Base-by-base conservation (phyloP, 2,329 filamentous ascomycete species). In the Bipolaris cookei region DNA sequence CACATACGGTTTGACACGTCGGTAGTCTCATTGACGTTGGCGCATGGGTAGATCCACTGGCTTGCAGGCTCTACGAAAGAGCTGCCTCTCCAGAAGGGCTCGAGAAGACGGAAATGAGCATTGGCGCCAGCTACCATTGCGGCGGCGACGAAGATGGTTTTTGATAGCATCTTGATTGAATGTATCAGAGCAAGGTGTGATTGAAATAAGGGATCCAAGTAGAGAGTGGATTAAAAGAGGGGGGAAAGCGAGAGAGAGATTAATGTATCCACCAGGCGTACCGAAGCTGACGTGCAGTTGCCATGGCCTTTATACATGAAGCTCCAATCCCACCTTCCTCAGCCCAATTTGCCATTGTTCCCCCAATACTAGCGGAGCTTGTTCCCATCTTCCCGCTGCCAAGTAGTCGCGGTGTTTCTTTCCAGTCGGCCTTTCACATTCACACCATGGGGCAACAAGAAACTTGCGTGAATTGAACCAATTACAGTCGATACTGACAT, bases 81-180 rank as follows among this genome's bases (percentile, higher is more conserved):
- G 55, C 77, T 69, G 30, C 76, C 78, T 53, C 79, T 75, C 79
- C 78, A 80, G 56, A 55, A 55, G 6, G 79, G 79, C 56, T 74
- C 77, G 16, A 76, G 62, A 37, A 81, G 71, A 20, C 64, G 64
- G 74, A 80, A 81, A 63, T 81, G 79, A 4, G 79, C 79, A 5
- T 77, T 69, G 21, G 74, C 65, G 54, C 76, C 63, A 42, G 69
- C 64, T 14, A 67, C 61, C 48, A 78, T 57, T 30, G 70, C 59
- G 6, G 64, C 50, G 49, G 69, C 28, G 4, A 65, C 48, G 41
- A 68, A 20, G 50, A 74, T 23, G 6, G 60, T 61, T 13, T 45
- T 65, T 11, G 62, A 55, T 21, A 66, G 53, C 70, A 73, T 73
- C 3, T 6, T 68, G 34, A 7, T 8, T 6, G 20, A 28, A 14